phyloP scores from a whole-genome alignment of 2,329 filamentous ascomycete species.

The Monosporascus sp. region DNA sequence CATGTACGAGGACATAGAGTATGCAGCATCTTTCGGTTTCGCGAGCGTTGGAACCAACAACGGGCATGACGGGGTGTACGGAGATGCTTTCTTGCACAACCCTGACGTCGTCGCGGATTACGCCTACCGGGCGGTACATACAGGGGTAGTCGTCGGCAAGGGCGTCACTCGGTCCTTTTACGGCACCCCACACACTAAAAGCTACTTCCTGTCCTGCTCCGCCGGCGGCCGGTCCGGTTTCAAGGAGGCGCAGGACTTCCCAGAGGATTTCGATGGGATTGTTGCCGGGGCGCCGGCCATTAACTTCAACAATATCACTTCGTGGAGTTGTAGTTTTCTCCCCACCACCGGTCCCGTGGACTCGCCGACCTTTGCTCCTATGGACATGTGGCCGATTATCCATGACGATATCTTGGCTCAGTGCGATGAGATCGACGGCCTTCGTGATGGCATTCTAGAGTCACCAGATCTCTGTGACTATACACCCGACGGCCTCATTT shows the following conservation, averaged over 20 bases:
- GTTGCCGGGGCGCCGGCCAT: constrained; percentile 40
- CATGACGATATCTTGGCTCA: constrained; percentile 1
- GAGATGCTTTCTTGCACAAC: constrained; percentile 1
- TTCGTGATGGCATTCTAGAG: constrained; percentile 9
- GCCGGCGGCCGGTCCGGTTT: constrained; percentile 54
- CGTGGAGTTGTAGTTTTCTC: constrained; percentile 37
- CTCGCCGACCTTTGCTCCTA: constrained; percentile 1
- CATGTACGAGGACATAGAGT: constrained; percentile 35
- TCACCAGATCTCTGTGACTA: constrained; percentile 10
- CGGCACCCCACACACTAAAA: constrained; percentile 28
- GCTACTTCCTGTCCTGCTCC: constrained; percentile 53
- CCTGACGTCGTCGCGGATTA: constrained; percentile 6
- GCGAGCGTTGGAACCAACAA: constrained; percentile 5
- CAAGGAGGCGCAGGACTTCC: constrained; percentile 45
- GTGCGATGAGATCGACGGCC: constrained; percentile 11
- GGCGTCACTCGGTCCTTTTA: constrained; percentile 44
- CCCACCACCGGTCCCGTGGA: constrained; percentile 28
- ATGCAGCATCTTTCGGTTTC: constrained; percentile 25
- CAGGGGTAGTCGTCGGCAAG: constrained; percentile 43
- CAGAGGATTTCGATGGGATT: constrained; percentile 52
- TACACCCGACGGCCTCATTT: constrained; percentile 6
- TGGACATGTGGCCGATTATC: not conserved
- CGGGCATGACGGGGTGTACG: constrained; percentile 5
- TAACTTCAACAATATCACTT: constrained; percentile 26
- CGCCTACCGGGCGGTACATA: constrained; percentile 30